These are phyloP conservation scores for Populus simonii DNA, from an alignment of 345 rosid species.

Conservation along the genomic window DNA sequence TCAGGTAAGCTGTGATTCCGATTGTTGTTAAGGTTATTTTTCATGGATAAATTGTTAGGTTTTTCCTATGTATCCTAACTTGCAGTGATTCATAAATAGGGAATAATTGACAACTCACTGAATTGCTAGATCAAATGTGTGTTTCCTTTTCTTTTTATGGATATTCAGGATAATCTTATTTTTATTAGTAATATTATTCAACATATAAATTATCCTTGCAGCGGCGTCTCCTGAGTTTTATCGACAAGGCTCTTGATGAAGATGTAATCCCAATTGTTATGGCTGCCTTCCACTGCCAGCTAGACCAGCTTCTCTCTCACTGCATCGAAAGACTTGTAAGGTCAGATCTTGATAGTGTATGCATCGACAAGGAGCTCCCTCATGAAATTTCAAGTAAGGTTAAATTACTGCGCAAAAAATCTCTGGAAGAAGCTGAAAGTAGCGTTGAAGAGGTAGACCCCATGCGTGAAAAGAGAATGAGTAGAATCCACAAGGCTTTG, in stretches of 20 bases:
- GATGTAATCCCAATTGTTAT: constrained; percentile 41
- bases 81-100: not conserved
- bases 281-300: constrained; percentile 23
- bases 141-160: not conserved
- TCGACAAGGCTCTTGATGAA: constrained; percentile 37
- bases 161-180: not conserved
- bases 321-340: not conserved
- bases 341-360: not conserved
- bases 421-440: not conserved
- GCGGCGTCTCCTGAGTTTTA: constrained; percentile 39
- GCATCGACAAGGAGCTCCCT: not conserved
- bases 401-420: not conserved
- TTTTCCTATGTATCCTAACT: not conserved
- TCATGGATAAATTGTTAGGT: not conserved
- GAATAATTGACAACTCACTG: not conserved
- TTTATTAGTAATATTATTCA: not conserved
- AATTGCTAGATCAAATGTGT: not conserved
- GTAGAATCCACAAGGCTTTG: not conserved
- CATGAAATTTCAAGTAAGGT: not conserved
- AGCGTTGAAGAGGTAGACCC: not conserved
- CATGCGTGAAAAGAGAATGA: not conserved
- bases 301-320: not conserved
- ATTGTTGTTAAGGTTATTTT: not conserved
- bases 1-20: constrained; percentile 35
- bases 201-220: constrained; percentile 15